Base-by-base conservation (phyloP, 345 rosid genomes). In the Raphanus raphanistrum region DNA sequence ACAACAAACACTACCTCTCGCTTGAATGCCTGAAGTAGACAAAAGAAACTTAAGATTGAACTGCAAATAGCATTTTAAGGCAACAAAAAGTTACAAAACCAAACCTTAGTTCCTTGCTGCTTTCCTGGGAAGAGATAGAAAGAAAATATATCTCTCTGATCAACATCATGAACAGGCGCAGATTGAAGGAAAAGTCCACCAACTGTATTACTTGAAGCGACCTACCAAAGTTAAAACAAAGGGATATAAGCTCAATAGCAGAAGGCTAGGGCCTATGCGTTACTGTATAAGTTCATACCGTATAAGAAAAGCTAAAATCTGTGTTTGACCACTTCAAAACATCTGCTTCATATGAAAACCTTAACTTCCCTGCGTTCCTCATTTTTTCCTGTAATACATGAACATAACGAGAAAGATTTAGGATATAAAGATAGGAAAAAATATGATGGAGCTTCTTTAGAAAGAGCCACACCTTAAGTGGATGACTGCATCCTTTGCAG, bases 141-240 rank as follows among this genome's bases (percentile, higher is more conserved):
- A 50, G 86, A 89, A 63, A 90, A 91, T 82, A 87, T 87, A 54
- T 91, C 98, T 80, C 98, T 88, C 87, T 90, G 97, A 83, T 92
- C 97, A 78, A 63, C 68, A 80, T 95, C 99, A 29, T 86, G 76
- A 21, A 79, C 58, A 17, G 91, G 81, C 15, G 97, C 90, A 75
- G 97, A 78, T 80, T 91, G 98, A 83, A 95, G 81, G 70, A 95
- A 84, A 63, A 93, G 84, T 28, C 89, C 87, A 52, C 99, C 98
- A 75, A 78, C 79, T 73, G 89, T 80, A 78, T 82, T 82, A 82
- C 81, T 77, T 5, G 90, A 71, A 63, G 92, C 77, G 5, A 87
- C 88, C 99, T 95, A 58, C 27, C 52, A 5, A 55, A 63, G 54
- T 52, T 2, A 36, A 61, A 21, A 54, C 0, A 59, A 54, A 72